These are phyloP conservation scores for Cutaneotrichosporon sp. DNA, from an alignment of 1,284 basidiomycete species.

Conservation along the genomic window DNA sequence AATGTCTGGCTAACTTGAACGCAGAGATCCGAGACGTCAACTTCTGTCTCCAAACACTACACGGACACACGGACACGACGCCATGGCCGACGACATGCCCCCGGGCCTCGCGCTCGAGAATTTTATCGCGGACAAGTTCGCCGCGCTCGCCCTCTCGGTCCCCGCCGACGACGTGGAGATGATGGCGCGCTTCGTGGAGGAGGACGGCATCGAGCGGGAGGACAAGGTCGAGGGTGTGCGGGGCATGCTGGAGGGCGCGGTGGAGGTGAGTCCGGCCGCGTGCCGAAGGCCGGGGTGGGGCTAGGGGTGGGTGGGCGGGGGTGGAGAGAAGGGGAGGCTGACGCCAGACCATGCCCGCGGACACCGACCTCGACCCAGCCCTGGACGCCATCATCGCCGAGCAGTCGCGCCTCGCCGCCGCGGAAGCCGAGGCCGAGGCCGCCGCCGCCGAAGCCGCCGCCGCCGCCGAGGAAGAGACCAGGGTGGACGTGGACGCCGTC, in stretches of 20 bases:
- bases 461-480: slow-evolving; percentile 8
- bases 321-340: background rate
- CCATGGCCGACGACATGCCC: slow-evolving; percentile 4
- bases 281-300: background rate
- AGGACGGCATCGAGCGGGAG: slow-evolving; percentile 50
- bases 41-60: too few relatives aligned
- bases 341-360: slow-evolving; percentile 15
- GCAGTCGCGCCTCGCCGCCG: slow-evolving; percentile 31
- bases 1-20: too few relatives aligned
- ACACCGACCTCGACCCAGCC: slow-evolving; percentile 32
- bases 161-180: slow-evolving; percentile 51
- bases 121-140: slow-evolving; percentile 41
- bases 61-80: too few relatives aligned
- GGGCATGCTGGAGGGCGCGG: slow-evolving; percentile 51
- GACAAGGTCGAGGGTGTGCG: slow-evolving; percentile 53
- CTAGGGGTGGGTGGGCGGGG: background rate
- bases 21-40: too few relatives aligned
- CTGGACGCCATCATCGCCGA: slow-evolving; percentile 41
- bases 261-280: slow-evolving; percentile 33
- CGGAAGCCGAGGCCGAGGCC: slow-evolving; percentile 26
- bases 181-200: slow-evolving; percentile 53
- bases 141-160: slow-evolving; percentile 34
- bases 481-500: slow-evolving; percentile 29
- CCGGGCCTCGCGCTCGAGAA: slow-evolving; percentile 43
- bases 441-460: slow-evolving; percentile 23